Evolutionary conservation across 2,329 filamentous ascomycete species (phyloP).

Genomic region (Talaromyces sp.): DNA sequence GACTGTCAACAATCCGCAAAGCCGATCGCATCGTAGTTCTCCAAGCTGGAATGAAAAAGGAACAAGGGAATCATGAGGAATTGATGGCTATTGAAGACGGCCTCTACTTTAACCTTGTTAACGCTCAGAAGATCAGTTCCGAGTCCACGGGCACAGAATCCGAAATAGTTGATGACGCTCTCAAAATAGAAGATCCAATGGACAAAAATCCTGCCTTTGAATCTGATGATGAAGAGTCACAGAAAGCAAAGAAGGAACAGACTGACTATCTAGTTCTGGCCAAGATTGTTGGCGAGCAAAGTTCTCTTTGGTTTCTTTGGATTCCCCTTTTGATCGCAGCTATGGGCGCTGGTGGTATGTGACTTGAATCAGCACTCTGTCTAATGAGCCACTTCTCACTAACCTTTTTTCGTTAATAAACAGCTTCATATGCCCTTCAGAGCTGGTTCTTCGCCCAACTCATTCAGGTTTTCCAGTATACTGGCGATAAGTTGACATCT

Average conservation of each 20-base stretch:
- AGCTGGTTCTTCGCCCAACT: constrained; percentile 45
- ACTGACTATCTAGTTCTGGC: not conserved
- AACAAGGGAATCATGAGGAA: constrained; percentile 70
- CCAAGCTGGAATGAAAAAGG: constrained; percentile 63
- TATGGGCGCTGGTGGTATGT: constrained; percentile 1
- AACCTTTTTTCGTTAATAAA: not conserved
- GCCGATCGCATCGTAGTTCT: constrained; percentile 76
- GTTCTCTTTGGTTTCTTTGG: not conserved
- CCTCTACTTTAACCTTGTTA: constrained; percentile 63
- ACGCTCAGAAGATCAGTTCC: constrained; percentile 23
- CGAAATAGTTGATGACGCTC: not conserved
- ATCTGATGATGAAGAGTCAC: not conserved
- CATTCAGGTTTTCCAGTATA: constrained; percentile 43
- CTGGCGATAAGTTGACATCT: constrained; percentile 30
- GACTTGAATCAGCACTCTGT: no score
- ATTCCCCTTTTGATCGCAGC: not conserved
- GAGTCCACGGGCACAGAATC: not conserved
- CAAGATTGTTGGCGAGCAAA: not conserved
- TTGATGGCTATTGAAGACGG: constrained; percentile 57
- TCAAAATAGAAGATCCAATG: not conserved
- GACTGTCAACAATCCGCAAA: constrained; percentile 66
- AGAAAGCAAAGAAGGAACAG: not conserved
- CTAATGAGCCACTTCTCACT: not conserved
- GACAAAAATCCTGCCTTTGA: not conserved
- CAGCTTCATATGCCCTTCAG: constrained; percentile 29